Conservation (phyloP, 768 basidiomycete genomes). For the Pleurotus ostreatus region DNA sequence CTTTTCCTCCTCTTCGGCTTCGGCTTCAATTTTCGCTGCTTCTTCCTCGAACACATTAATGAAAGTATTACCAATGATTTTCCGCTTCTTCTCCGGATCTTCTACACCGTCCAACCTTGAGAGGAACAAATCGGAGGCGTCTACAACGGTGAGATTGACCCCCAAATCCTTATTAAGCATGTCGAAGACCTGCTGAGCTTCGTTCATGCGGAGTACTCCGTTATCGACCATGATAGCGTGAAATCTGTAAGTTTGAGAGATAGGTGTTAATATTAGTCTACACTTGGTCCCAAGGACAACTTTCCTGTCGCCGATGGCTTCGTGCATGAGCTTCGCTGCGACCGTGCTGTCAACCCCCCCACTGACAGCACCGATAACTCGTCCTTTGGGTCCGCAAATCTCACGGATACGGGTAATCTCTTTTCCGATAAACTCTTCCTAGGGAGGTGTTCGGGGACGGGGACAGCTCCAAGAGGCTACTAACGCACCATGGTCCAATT, state of each 20-base stretch:
- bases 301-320: conserved; percentile 96
- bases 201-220: conserved; percentile 90
- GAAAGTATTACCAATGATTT: conserved; percentile 98
- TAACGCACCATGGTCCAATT: conserved; percentile 90
- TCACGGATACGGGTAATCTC: conserved; percentile 92
- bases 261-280: conserved; percentile 7
- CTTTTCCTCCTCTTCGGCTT: conserved; percentile 68
- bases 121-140: conserved; percentile 93
- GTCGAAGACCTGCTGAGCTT: conserved; percentile 84
- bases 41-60: conserved; percentile 97
- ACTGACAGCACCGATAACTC: conserved; percentile 96
- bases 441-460: conserved; percentile 10
- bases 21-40: conserved; percentile 82
- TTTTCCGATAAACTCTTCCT: conserved; percentile 98
- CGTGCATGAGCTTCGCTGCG: conserved; percentile 98
- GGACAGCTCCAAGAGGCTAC: conserved; percentile 8
- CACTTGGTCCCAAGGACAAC: conserved; percentile 10
- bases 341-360: conserved; percentile 98
- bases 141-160: conserved; percentile 93
- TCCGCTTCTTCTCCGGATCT: conserved; percentile 95
- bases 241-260: conserved; percentile 53
- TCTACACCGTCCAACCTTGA: conserved; percentile 85
- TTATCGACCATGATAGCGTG: conserved; percentile 99
- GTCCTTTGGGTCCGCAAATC: conserved; percentile 90
- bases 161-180: conserved; percentile 94